Base-by-base conservation (phyloP, 345 rosid genomes). In the Citrus trifoliata region DNA sequence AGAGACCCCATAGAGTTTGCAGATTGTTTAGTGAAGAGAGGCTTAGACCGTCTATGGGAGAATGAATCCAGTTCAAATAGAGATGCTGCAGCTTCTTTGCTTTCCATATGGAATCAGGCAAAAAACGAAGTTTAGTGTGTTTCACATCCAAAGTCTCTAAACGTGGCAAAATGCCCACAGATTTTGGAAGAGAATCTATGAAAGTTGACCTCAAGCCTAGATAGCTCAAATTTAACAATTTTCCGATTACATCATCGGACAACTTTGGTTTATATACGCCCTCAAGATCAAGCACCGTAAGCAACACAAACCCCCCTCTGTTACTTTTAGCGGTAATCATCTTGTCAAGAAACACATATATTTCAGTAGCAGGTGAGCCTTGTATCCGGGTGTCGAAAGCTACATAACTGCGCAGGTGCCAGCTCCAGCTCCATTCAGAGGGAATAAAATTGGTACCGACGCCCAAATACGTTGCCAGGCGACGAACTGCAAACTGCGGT, bases 91-190 rank as follows among this genome's bases (percentile, higher is more conserved):
- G 78, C 18, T 67, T 73, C 66, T 81, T 79, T 0, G 72, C 62
- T 78, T 37, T 53, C 84, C 81, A 79, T 24, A 83, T 78, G 18
- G 86, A 82, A 64, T 16, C 19, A 12, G 84, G 81, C 64, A 83
- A 18, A 27, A 51, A 30, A 22, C 72, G 61, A 30, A 86, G 76
- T 0, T 59, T 76, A 1, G 85, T 86, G 83, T 86, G 82, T 80
- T 86, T 86, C 14, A 60, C 30, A 60, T 64, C 67, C 22, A 64
- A 64, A 0, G n/a, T 64, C 67, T 64, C 38, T 64, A 64, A 32
- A 30, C 3, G 33, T 32, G 67, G 67, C 67, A 63, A 12, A 63
- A 30, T 64, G 3, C 67, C 67, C 38, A 64, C 67, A 30, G 38
- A 64, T 27, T 27, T 30, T 64, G 67, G 67, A 30, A 30, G 67